Conservation (phyloP, 2,329 filamentous ascomycete species). For the Aspergillus spinulosporus region DNA sequence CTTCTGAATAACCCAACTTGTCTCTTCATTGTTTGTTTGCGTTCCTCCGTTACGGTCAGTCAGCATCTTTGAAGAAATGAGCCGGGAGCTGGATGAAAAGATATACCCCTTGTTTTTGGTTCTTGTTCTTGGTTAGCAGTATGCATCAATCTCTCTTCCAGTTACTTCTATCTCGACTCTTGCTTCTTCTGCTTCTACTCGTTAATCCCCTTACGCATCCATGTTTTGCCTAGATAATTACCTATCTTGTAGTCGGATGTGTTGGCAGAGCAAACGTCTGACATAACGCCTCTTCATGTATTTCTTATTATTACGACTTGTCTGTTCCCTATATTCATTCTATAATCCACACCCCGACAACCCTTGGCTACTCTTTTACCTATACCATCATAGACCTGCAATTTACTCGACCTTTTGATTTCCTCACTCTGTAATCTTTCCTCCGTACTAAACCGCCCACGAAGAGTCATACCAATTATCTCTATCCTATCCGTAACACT, state of each 20-base stretch:
- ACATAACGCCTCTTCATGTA: neutral
- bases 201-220: neutral
- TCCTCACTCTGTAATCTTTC: no score
- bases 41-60: constrained; percentile 14
- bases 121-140: constrained; percentile 11
- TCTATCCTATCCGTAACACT: no score
- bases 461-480: no score
- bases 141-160: neutral
- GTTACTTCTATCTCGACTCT: neutral
- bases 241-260: neutral
- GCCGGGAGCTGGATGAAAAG: constrained; percentile 21
- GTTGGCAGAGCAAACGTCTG: neutral
- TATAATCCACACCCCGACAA: neutral
- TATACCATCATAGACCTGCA: neutral
- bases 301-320: neutral
- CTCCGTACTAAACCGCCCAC: no score
- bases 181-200: neutral
- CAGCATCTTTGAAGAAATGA: constrained; percentile 20
- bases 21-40: constrained; percentile 18
- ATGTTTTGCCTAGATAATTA: neutral
- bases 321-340: neutral
- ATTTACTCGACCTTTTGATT: neutral
- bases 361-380: neutral
- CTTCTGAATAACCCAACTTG: constrained; percentile 17
- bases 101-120: constrained; percentile 22